These are phyloP conservation scores for Cytospora paraplurivora DNA, from an alignment of 2,329 filamentous ascomycete species.

Conservation along the genomic window DNA sequence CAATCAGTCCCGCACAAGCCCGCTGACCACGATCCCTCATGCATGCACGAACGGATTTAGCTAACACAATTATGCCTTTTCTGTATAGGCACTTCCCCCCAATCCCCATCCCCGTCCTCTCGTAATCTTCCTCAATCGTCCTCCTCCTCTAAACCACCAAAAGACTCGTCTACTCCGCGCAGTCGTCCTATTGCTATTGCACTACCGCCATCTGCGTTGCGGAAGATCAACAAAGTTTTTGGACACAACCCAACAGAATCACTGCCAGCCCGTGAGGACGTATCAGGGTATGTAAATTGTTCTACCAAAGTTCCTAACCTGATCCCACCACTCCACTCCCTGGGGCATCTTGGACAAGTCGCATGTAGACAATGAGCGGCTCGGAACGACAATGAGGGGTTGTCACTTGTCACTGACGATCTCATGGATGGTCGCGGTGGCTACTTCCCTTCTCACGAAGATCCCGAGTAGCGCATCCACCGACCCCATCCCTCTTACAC, in stretches of 20 bases:
- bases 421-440: slow-evolving; percentile 44
- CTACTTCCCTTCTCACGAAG: slow-evolving; percentile 64
- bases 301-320: not conserved
- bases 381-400: slow-evolving; percentile 25
- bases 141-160: slow-evolving; percentile 32
- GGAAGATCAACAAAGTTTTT: slow-evolving; percentile 44
- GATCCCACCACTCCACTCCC: slow-evolving; percentile 11
- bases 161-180: slow-evolving; percentile 21
- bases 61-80: slow-evolving; percentile 14
- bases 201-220: slow-evolving; percentile 42
- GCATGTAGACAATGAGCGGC: slow-evolving; percentile 14
- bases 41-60: slow-evolving; percentile 10
- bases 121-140: slow-evolving; percentile 24
- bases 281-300: slow-evolving; percentile 53
- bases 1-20: slow-evolving; percentile 5
- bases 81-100: slow-evolving; percentile 2
- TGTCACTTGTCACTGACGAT: slow-evolving; percentile 24
- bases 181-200: slow-evolving; percentile 59
- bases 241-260: slow-evolving; percentile 50
- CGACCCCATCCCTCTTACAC: slow-evolving; percentile 55
- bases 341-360: not conserved
- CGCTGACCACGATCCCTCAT: slow-evolving; percentile 23
- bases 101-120: not conserved
- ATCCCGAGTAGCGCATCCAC: slow-evolving; percentile 49
- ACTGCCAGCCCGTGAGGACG: slow-evolving; percentile 60